Base-by-base conservation (phyloP, 805 yeast species). In the Schizosaccharomyces japonicus region DNA sequence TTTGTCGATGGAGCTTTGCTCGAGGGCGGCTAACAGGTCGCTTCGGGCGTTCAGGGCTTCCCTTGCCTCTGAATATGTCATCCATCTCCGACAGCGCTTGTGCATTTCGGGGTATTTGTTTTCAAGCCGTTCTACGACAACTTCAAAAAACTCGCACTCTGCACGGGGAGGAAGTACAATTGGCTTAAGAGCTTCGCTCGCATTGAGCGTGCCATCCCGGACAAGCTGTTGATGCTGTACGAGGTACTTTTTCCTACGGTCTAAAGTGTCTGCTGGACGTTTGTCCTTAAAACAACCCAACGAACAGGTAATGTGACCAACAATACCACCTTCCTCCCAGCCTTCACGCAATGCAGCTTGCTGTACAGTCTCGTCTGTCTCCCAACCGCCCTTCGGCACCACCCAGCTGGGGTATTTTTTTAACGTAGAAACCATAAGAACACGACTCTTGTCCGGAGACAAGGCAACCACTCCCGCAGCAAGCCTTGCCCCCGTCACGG, bases 281-380 rank as follows among this genome's bases (percentile, higher is more conserved):
- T 59, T 57, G 52, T 85, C 95, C 44, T 70, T 71, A 25, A 80
- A 76, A 0, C 71, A 65, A 0, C 87, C 92, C 39, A 87, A 63
- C 50, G 67, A 66, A 36, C 57, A 54, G 3, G 66, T 55, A 3
- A 84, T 67, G 15, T 59, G 63, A 5, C 95, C 94, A 31, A 70
- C 71, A 23, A 80, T 80, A 0, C 98, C 98, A 0, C 94, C 90
- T 63, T 90, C 98, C 60, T 90, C 98, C 98, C 98, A 90, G 0
- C 94, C 81, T 58, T 90, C 98, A 50, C 98, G 67, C 17, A 47
- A 26, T 0, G 95, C 95, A 4, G 80, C 56, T 48, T 61, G 59
- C 51, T 61, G 58, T 4, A 61, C 52, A 21, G 60, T 82, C 50
- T 66, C 98, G 60, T 90, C 98, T 27, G 59, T 58, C 61, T 90